phyloP scores from a whole-genome alignment of 1,139 yeast genomes.

The Schwanniomyces etchellsii region DNA sequence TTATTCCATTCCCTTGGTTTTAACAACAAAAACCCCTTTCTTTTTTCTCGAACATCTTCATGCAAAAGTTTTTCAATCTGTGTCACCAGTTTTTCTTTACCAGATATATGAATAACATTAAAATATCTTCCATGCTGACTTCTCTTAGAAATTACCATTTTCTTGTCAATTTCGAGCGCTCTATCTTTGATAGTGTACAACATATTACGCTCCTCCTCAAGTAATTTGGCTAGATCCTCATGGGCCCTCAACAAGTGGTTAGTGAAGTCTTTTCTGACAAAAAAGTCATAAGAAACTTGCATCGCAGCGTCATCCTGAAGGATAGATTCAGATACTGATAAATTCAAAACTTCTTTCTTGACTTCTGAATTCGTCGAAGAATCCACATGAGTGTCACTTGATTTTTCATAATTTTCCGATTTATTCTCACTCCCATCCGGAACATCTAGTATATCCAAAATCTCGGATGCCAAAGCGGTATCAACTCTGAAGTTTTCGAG shows the following conservation, averaged over 20 bases:
- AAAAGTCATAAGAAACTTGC: too few relatives aligned
- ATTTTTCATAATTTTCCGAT: too few relatives aligned
- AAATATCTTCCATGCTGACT: constrained; percentile 24
- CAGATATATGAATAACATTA: constrained; percentile 31
- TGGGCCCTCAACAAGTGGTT: constrained; percentile 24
- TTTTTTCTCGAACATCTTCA: constrained; percentile 20
- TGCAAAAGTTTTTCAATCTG: constrained; percentile 10
- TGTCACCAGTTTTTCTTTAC: constrained; percentile 24
- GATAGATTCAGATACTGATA: too few relatives aligned
- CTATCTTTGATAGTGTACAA: constrained; percentile 14
- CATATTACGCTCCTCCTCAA: constrained; percentile 17
- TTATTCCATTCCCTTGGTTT: constrained; percentile 30
- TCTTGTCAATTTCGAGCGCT: constrained; percentile 23
- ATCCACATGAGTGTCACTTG: too few relatives aligned
- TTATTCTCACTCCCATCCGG: constrained; percentile 11
- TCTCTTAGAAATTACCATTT: constrained; percentile 22
- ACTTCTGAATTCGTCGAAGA: too few relatives aligned
- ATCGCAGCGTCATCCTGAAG: too few relatives aligned
- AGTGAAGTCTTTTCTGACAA: constrained; percentile 25
- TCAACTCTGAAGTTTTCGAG: too few relatives aligned
- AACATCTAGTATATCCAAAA: constrained; percentile 21
- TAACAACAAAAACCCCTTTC: constrained; percentile 23
- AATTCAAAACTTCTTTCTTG: too few relatives aligned
- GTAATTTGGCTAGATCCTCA: constrained; percentile 22
- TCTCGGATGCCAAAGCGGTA: constrained; percentile 18